phyloP scores from a whole-genome alignment of 768 basidiomycete species.

The Boletus pseudo-olivaceus region DNA sequence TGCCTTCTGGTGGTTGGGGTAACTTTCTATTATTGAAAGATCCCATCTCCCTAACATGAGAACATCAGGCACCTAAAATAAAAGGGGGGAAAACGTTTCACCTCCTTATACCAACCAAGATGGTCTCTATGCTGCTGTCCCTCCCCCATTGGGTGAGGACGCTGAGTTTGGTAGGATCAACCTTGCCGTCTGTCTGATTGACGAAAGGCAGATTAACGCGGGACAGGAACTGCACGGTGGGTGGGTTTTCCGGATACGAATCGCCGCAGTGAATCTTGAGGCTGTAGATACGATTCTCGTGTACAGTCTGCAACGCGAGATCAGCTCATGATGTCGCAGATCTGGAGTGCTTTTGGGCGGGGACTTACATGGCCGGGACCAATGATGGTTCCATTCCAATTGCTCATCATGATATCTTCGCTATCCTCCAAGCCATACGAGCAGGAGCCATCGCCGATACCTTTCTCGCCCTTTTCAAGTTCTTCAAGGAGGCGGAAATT shows the following conservation, averaged over 20 bases:
- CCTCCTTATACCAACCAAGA: constrained; percentile 93
- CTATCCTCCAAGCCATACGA: constrained; percentile 94
- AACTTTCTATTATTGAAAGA: constrained; percentile 88
- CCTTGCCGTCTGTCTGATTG: constrained; percentile 65
- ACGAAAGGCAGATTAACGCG: constrained; percentile 95
- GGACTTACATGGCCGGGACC: constrained; percentile 90
- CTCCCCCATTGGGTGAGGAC: constrained; percentile 76
- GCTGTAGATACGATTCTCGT: constrained; percentile 98
- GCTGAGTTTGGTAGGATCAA: constrained; percentile 67
- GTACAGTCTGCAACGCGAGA: constrained; percentile 65
- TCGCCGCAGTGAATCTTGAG: constrained; percentile 85
- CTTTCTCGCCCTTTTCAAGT: constrained; percentile 99
- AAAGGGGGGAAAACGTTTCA: constrained; percentile 27
- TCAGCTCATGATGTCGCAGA: constrained; percentile 14
- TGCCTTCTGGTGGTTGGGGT: constrained; percentile 92
- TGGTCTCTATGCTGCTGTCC: constrained; percentile 76
- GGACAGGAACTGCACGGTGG: constrained; percentile 80
- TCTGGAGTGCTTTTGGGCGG: neutral
- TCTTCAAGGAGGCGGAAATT: constrained; percentile 97
- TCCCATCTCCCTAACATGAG: constrained; percentile 80
- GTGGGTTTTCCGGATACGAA: constrained; percentile 72
- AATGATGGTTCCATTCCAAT: constrained; percentile 99
- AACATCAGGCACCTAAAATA: constrained; percentile 5
- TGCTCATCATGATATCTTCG: constrained; percentile 96
- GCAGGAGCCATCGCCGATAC: constrained; percentile 96